phyloP scores from a whole-genome alignment of 495 filamentous ascomycete genomes.

The Penicillium cosmopolitanum region DNA sequence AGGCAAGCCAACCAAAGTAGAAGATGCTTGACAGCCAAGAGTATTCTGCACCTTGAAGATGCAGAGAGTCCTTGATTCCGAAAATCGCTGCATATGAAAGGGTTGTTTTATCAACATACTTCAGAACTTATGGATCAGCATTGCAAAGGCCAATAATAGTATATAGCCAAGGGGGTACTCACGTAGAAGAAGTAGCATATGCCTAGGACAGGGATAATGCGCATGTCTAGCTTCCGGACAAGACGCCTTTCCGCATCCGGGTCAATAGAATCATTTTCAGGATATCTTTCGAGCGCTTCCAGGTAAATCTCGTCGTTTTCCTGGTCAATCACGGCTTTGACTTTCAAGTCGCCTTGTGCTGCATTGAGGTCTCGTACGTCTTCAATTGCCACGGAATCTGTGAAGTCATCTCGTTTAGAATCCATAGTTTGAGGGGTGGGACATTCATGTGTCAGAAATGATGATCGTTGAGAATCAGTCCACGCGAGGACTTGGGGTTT shows the following conservation, averaged over 20 bases:
- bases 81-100: slow-evolving; percentile 62
- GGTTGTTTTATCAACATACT: slow-evolving; percentile 52
- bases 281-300: not conserved
- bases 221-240: slow-evolving; percentile 51
- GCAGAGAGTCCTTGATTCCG: slow-evolving; percentile 51
- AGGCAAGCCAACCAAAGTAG: slow-evolving; percentile 59
- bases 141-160: not conserved
- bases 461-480: too few relatives aligned
- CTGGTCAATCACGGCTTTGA: not conserved
- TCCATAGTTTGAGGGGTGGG: not conserved
- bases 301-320: not conserved
- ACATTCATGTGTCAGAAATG: too few relatives aligned
- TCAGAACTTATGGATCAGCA: not conserved
- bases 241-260: slow-evolving; percentile 44
- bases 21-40: slow-evolving; percentile 57
- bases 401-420: not conserved
- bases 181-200: slow-evolving; percentile 57
- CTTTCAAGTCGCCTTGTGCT: not conserved
- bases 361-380: not conserved
- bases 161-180: not conserved
- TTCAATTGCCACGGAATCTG: not conserved
- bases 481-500: too few relatives aligned
- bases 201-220: slow-evolving; percentile 42
- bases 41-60: slow-evolving; percentile 53
- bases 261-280: slow-evolving; percentile 25